Evolutionary conservation across 352 stramenopile genomes (phyloP).

Genomic region (Phytophthora cryptogea): DNA sequence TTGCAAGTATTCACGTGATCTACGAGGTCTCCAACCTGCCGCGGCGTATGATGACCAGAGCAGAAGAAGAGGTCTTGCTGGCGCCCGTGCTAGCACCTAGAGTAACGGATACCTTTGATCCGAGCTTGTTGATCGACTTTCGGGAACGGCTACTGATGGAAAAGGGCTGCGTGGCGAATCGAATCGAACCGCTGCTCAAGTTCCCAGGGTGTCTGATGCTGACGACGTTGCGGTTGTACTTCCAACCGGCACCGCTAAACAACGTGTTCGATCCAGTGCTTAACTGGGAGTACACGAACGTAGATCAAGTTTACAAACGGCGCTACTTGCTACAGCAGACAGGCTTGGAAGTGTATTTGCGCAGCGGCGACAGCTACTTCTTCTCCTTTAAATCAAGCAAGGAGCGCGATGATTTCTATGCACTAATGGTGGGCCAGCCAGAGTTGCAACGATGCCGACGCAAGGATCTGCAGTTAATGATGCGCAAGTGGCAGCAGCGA

Average conservation of each 20-base stretch:
- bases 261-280: slow-evolving; percentile 90
- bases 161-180: slow-evolving; percentile 50
- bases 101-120: slow-evolving; percentile 72
- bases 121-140: slow-evolving; percentile 85
- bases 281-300: slow-evolving; percentile 76
- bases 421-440: slow-evolving; percentile 63
- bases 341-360: slow-evolving; percentile 86
- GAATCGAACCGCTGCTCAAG: slow-evolving; percentile 87
- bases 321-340: slow-evolving; percentile 89
- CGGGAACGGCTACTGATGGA: slow-evolving; percentile 69
- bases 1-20: slow-evolving; percentile 62
- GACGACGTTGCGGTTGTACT: slow-evolving; percentile 82
- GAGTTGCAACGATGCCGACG: slow-evolving; percentile 49
- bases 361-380: slow-evolving; percentile 74
- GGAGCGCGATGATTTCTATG: slow-evolving; percentile 81
- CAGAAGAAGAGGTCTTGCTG: slow-evolving; percentile 70
- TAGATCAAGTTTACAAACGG: slow-evolving; percentile 87
- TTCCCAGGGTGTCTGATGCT: slow-evolving; percentile 90
- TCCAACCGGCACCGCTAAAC: slow-evolving; percentile 92
- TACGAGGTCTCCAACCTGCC: slow-evolving; percentile 63
- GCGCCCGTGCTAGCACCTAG: slow-evolving; percentile 63
- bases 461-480: slow-evolving; percentile 59
- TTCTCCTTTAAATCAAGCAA: slow-evolving; percentile 73
- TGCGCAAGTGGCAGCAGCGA: slow-evolving; percentile 67
- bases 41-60: slow-evolving; percentile 52